Percentiles rank a stretch among this genome's conserved stretches.
phyloP scores from a whole-genome alignment of 1,139 yeast genomes.

The Kodamaea arcana region DNA sequence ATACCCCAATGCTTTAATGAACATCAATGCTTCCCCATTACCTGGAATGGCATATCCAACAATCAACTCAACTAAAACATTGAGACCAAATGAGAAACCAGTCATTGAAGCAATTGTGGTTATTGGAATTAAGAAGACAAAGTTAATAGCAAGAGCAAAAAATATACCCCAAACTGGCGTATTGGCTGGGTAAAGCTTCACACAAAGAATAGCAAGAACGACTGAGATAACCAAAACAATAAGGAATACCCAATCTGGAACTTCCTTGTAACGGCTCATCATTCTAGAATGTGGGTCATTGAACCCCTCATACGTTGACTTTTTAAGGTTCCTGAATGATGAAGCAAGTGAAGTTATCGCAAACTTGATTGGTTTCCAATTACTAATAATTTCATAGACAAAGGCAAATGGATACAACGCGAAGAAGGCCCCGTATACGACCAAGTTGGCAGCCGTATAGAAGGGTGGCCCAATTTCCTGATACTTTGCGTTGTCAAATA shows the following conservation, averaged over 20 bases:
- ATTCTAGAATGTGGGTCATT: constrained; percentile 18
- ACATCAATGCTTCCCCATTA: constrained; percentile 35
- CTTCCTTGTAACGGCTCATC: constrained; percentile 21
- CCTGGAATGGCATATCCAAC: constrained; percentile 39
- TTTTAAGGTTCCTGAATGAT: constrained; percentile 2
- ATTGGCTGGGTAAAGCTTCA: constrained; percentile 30
- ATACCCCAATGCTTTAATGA: constrained; percentile 35
- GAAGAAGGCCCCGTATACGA: constrained; percentile 22
- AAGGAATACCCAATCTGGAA: constrained; percentile 20
- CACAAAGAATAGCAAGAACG: constrained; percentile 21
- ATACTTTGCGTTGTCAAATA: constrained; percentile 15
- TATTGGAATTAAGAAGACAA: constrained; percentile 32
- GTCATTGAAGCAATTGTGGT: constrained; percentile 36
- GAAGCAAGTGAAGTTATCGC: constrained; percentile 10
- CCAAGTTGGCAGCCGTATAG: constrained; percentile 30
- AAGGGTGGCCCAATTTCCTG: constrained; percentile 36
- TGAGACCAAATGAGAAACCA: constrained; percentile 35
- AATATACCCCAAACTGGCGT: constrained; percentile 34
- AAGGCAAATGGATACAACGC: constrained; percentile 42
- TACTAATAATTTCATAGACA: constrained; percentile 6
- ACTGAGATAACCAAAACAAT: constrained; percentile 16
- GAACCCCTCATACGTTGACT: constrained; percentile 12
- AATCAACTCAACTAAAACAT: constrained; percentile 37
- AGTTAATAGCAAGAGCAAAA: constrained; percentile 33
- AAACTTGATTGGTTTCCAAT: constrained; percentile 7